Conservation (phyloP, 345 rosid species). For the Citrus cavaleriei region DNA sequence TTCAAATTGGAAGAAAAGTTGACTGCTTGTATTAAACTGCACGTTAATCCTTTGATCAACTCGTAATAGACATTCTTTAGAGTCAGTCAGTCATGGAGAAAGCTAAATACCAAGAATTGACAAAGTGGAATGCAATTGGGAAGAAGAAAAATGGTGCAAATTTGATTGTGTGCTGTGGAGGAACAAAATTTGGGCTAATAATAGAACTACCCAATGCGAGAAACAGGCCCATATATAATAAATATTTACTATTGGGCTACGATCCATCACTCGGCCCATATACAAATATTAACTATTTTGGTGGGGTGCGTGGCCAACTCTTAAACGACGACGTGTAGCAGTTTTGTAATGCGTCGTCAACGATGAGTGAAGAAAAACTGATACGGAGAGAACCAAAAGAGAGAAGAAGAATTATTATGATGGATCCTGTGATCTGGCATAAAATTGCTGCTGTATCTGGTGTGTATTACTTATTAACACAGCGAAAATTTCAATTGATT, state of each 20-base stretch:
- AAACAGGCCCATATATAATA: neutral
- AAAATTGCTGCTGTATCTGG: slow-evolving; percentile 89
- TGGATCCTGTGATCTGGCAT: slow-evolving; percentile 80
- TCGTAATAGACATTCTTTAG: too few relatives aligned
- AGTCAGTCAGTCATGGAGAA: too few relatives aligned
- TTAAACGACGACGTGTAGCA: neutral
- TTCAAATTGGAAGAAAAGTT: neutral
- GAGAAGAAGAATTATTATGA: slow-evolving; percentile 47
- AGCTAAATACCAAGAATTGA: too few relatives aligned
- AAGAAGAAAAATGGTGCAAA: too few relatives aligned
- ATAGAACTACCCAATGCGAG: neutral
- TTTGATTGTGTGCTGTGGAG: too few relatives aligned
- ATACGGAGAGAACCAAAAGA: neutral
- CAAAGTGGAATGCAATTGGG: too few relatives aligned
- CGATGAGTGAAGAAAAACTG: neutral
- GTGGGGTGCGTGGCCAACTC: neutral
- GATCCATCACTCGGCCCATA: neutral
- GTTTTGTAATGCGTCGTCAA: neutral
- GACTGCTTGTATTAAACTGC: neutral
- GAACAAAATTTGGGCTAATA: too few relatives aligned
- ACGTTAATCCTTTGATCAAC: neutral
- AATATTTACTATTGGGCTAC: neutral
- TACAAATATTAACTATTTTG: neutral
- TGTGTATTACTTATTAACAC: neutral
- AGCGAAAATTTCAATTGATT: neutral